A percentile compares a stretch with the other conserved stretches of the same genome.
Conservation (phyloP, 108 stramenopile species). For the Cyclotella cryptica region DNA sequence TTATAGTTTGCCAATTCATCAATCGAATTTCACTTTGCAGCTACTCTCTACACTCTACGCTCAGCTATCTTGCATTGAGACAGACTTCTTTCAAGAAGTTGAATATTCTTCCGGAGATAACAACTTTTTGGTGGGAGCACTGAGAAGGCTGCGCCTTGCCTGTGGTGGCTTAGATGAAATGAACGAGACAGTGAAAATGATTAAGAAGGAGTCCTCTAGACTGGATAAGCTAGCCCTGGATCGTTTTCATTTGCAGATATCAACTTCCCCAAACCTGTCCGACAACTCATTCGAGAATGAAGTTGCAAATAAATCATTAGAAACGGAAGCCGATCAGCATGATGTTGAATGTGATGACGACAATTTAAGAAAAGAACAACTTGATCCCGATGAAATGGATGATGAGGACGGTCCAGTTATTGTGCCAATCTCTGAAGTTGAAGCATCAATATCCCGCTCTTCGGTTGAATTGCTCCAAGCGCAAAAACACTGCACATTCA, state of each 20-base stretch:
- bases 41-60: conserved; percentile 54
- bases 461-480: background rate
- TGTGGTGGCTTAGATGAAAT: conserved; percentile 17
- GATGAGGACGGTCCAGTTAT: conserved; percentile 82
- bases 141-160: conserved; percentile 43
- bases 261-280: background rate
- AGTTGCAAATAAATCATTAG: conserved; percentile 22
- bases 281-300: conserved; percentile 27
- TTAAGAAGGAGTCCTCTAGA: conserved; percentile 13
- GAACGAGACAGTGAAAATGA: conserved; percentile 9
- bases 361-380: conserved; percentile 11
- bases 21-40: conserved; percentile 47
- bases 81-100: conserved; percentile 79
- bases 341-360: background rate
- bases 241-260: conserved; percentile 38
- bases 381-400: conserved; percentile 49
- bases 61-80: conserved; percentile 71
- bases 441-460: conserved; percentile 69
- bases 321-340: conserved; percentile 7
- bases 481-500: background rate
- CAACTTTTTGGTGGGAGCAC: conserved; percentile 73
- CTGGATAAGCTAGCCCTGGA: conserved; percentile 18
- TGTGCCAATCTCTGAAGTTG: conserved; percentile 63
- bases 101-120: conserved; percentile 64
- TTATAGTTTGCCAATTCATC: background rate